Conservation (phyloP, 768 basidiomycete genomes). For the Boletus fagicola region DNA sequence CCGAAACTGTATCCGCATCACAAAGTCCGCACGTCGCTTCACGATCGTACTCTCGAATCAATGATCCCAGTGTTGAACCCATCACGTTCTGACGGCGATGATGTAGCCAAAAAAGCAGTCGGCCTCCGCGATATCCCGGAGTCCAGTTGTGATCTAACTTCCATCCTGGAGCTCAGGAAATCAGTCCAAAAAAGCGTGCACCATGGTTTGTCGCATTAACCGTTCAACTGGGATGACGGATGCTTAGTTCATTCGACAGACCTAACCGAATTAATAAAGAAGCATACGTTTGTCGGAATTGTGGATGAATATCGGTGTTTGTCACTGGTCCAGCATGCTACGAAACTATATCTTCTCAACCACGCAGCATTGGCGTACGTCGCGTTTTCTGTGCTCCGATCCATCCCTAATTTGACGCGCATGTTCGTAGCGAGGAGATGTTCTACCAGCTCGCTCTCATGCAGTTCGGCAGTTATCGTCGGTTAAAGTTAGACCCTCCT, state of each 20-base stretch:
- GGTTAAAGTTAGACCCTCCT: conserved; percentile 79
- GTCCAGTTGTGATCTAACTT: conserved; percentile 74
- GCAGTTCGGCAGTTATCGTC: conserved; percentile 83
- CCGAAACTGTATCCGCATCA: conserved; percentile 73
- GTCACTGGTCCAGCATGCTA: conserved; percentile 83
- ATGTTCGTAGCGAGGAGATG: conserved; percentile 69
- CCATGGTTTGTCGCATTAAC: conserved; percentile 48
- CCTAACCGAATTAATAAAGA: conserved; percentile 76
- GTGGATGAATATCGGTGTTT: conserved; percentile 73
- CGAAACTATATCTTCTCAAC: conserved; percentile 87
- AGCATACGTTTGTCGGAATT: conserved; percentile 91
- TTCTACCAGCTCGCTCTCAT: conserved; percentile 92
- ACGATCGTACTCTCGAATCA: conserved; percentile 90
- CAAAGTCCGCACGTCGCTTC: conserved; percentile 86
- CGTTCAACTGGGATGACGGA: not conserved
- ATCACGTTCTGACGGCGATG: conserved; percentile 37
- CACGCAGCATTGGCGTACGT: conserved; percentile 82
- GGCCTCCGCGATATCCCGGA: conserved; percentile 60
- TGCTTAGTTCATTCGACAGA: conserved; percentile 42
- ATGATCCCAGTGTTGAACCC: conserved; percentile 80
- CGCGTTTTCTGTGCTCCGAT: not conserved
- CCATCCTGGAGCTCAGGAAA: conserved; percentile 65
- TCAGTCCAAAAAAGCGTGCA: conserved; percentile 61
- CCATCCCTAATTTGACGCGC: not conserved
- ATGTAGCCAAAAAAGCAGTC: conserved; percentile 15